Percentiles rank a stretch among this genome's conserved stretches.
Conservation (phyloP, 495 filamentous ascomycete species). For the Xylaria castorea region DNA sequence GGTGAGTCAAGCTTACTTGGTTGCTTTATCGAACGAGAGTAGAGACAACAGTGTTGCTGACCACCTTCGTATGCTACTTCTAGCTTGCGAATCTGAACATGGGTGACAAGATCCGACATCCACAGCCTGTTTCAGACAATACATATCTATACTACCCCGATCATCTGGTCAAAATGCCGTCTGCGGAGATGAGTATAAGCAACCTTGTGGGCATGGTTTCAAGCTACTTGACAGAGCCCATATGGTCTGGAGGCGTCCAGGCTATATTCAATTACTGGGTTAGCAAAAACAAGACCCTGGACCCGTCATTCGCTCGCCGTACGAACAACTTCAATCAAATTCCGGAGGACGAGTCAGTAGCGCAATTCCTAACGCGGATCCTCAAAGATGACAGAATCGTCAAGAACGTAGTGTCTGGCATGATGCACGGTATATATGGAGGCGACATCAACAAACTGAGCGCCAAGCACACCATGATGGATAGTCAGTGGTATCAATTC, state of each 20-base stretch:
- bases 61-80: conserved; percentile 1
- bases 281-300: conserved; percentile 12
- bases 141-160: conserved; percentile 95
- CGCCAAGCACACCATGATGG: conserved; percentile 56
- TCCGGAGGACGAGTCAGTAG: conserved; percentile 72
- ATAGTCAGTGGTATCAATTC: conserved; percentile 17
- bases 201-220: conserved; percentile 32
- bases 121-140: conserved; percentile 58
- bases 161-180: conserved; percentile 76
- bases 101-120: conserved; percentile 60
- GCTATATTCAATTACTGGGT: conserved; percentile 46
- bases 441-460: conserved; percentile 86
- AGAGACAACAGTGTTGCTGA: conserved; percentile 21
- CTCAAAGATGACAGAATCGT: conserved; percentile 61
- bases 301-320: background rate
- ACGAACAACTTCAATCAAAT: conserved; percentile 12
- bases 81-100: conserved; percentile 72
- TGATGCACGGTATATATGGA: conserved; percentile 93
- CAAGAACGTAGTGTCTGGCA: conserved; percentile 77
- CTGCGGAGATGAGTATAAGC: conserved; percentile 36
- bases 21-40: background rate
- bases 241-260: conserved; percentile 61
- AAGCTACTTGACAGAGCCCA: conserved; percentile 64
- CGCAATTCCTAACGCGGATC: conserved; percentile 66
- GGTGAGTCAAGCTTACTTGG: conserved; percentile 39